Conservation (phyloP, 148 eudicot species). For the Silene uniflora region DNA sequence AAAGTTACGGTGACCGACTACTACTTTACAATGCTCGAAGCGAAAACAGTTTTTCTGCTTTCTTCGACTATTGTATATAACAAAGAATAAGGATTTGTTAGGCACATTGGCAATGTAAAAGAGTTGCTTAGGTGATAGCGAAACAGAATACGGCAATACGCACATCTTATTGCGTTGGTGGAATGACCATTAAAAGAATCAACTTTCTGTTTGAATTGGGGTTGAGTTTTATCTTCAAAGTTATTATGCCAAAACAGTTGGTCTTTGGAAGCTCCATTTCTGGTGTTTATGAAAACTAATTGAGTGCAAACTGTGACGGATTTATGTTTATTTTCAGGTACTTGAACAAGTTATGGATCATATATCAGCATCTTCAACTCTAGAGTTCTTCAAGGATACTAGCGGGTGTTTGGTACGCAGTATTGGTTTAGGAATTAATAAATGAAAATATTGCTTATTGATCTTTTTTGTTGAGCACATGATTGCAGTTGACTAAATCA, state of each 20-base stretch:
- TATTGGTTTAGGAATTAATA: background rate
- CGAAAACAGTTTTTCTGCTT: no score
- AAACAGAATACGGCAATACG: no score
- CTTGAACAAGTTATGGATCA: slow-evolving; percentile 23
- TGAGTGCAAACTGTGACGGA: background rate
- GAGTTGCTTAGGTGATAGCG: no score
- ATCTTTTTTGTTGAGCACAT: slow-evolving; percentile 7
- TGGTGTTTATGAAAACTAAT: slow-evolving; percentile 8
- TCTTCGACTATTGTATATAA: background rate
- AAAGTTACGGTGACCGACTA: background rate
- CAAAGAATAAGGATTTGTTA: no score
- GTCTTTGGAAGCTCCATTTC: background rate
- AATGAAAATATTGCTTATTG: slow-evolving; percentile 5
- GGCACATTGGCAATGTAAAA: no score
- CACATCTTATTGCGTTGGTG: no score
- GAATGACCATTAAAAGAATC: no score
- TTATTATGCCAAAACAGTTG: background rate
- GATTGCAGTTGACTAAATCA: background rate
- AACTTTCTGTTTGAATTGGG: background rate
- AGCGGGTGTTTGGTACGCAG: slow-evolving; percentile 7
- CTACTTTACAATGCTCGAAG: background rate
- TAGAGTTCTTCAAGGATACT: background rate
- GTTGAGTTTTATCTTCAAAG: background rate
- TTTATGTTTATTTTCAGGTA: slow-evolving; percentile 26
- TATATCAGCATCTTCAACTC: slow-evolving; percentile 13